Evolutionary conservation across 169 alveolate genomes (phyloP), one percentile per base, ranked within the genome.

Genomic region (Cryptosporidium muris): DNA sequence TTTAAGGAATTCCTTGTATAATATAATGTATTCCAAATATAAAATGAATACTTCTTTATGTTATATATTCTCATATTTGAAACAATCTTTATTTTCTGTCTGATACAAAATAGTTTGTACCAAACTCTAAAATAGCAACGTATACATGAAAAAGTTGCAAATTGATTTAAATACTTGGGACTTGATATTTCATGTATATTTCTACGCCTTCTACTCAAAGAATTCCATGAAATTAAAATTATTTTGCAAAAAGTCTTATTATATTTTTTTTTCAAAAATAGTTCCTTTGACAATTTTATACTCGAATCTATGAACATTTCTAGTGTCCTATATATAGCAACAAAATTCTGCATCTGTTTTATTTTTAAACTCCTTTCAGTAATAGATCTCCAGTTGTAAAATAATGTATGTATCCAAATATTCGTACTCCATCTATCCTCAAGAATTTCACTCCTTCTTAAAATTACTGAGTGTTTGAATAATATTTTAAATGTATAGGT

Each of bases 351-450:
- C 45, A 60, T 25, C 4, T 34, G 38, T 16, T 16, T 34, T 60
- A 60, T 47, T 9, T 56, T 38, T 74, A 36, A n/a, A 16, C 47
- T 43, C 34, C 60, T 25, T 43, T 54, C 42, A 2, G 62, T 16
- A 1, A 43, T 40, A 1, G 5, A n/a, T 60, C 62, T 74, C 82
- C 82, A 74, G 11, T 48, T 11, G 8, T 60, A 40, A n/a, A 56
- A 36, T 2, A 74, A 25, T 9, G 25, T 43, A 43, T 38, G 11
- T 6, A 12, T 14, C 8, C n/a, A 4, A 16, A 74, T 74, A 16
- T 60, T 56, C n/a, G 54, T 63, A 0, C 63, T 56, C 54, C 54
- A 47, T 1, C 34, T 49, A 40, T 56, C 40, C 12, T 56, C 68
- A 5, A 56, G 45, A 6, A 5, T 25, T 47, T 74, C 74, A 12